A percentile compares a stretch with the other conserved stretches of the same genome.
These are phyloP conservation scores for Clavariopsis aquatica DNA, from an alignment of 495 filamentous ascomycete genomes.

Conservation along the genomic window DNA sequence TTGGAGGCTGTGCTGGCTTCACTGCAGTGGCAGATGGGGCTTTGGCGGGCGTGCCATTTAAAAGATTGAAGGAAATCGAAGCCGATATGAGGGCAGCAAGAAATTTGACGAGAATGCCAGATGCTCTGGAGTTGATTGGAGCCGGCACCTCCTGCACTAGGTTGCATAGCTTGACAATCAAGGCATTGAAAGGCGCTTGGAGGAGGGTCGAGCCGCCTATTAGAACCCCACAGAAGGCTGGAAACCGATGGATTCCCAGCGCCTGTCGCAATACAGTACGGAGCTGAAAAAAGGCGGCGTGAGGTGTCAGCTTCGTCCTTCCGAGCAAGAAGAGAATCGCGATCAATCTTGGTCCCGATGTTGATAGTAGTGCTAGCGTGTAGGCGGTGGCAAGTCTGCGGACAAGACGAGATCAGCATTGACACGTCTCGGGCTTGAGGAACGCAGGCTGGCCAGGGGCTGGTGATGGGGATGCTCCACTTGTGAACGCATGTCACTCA, in stretches of 20 bases:
- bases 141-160: not conserved
- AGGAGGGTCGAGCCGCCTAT: conserved; percentile 76
- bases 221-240: conserved; percentile 76
- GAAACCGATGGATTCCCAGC: conserved; percentile 61
- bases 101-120: conserved; percentile 24
- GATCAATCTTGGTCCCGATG: conserved; percentile 65
- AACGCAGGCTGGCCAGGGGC: not conserved
- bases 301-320: conserved; percentile 51
- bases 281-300: conserved; percentile 28
- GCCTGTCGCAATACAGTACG: conserved; percentile 37
- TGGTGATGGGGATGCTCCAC: not conserved
- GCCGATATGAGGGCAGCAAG: conserved; percentile 39
- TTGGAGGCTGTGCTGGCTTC: not conserved
- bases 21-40: not conserved
- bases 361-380: conserved; percentile 71
- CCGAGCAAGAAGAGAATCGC: conserved; percentile 52
- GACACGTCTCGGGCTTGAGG: not conserved
- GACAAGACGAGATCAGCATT: conserved; percentile 3
- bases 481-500: conserved; percentile 15
- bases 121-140: not conserved
- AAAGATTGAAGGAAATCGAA: conserved; percentile 33
- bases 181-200: conserved; percentile 48
- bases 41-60: conserved; percentile 35
- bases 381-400: conserved; percentile 72
- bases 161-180: conserved; percentile 21